Evolutionary conservation across 2,329 filamentous ascomycete species (phyloP).

Genomic region (Curvularia hawaiiensis): DNA sequence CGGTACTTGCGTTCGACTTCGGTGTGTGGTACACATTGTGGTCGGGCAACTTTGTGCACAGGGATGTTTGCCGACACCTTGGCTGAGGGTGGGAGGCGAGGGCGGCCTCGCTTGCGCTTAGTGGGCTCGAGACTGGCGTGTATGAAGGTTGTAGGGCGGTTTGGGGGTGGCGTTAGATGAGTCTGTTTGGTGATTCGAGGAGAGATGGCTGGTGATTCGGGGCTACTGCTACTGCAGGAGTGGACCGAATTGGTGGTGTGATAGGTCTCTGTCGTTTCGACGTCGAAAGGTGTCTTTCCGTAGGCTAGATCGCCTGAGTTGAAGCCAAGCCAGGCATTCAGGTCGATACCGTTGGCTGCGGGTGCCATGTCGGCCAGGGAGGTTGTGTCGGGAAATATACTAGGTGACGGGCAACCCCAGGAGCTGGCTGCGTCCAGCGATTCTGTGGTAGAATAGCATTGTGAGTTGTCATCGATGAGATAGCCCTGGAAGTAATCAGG

Average conservation of each 20-base stretch:
- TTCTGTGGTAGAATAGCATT: not conserved
- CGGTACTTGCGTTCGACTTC: constrained; percentile 25
- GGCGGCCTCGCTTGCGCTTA: constrained; percentile 13
- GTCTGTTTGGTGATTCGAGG: not conserved
- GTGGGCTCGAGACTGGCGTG: constrained; percentile 5
- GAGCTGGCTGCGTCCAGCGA: not conserved
- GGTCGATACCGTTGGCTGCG: not conserved
- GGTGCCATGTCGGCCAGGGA: not conserved
- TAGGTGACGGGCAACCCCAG: not conserved
- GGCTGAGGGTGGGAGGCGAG: constrained; percentile 8
- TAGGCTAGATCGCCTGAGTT: not conserved
- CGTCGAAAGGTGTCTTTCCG: not conserved
- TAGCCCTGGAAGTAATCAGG: not conserved
- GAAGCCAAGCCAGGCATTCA: not conserved
- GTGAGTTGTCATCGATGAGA: not conserved
- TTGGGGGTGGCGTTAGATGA: not conserved
- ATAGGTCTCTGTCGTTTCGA: not conserved
- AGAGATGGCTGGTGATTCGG: not conserved
- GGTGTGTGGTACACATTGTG: constrained; percentile 27
- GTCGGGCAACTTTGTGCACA: not conserved
- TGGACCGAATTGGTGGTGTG: not conserved
- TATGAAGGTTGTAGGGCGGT: not conserved
- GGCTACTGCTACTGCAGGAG: not conserved
- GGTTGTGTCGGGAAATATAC: not conserved
- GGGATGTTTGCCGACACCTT: not conserved